These are phyloP conservation scores for Fraxinus albicans DNA, from an alignment of 305 asterid genomes.

Conservation along the genomic window DNA sequence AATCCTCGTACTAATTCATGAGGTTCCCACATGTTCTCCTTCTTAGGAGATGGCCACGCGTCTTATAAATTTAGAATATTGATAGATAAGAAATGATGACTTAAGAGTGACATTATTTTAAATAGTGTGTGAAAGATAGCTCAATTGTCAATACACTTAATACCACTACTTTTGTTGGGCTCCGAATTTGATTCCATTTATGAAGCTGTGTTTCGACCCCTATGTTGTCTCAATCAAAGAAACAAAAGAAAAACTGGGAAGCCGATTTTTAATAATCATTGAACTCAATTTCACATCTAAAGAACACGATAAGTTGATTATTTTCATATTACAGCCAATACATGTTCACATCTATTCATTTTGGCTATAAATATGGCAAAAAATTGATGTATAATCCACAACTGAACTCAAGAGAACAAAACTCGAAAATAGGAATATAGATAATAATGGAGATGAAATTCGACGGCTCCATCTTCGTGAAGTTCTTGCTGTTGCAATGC, in stretches of 20 bases:
- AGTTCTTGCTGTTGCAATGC: conserved; percentile 29
- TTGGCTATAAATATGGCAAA: conserved; percentile 22
- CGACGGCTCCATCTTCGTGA: background rate
- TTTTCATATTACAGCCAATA: background rate
- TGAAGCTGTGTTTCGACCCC: background rate
- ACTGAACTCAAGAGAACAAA: background rate
- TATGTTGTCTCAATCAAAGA: background rate
- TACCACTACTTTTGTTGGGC: background rate
- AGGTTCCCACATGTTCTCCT: background rate
- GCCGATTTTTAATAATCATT: background rate
- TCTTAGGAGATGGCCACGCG: background rate
- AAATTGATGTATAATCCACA: background rate
- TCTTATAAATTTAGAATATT: background rate
- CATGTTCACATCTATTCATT: background rate
- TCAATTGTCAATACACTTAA: background rate
- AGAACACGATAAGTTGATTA: background rate
- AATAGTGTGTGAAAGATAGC: background rate
- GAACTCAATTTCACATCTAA: background rate
- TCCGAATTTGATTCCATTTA: background rate
- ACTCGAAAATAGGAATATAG: background rate
- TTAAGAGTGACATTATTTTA: background rate
- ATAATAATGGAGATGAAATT: conserved; percentile 25
- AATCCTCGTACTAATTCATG: background rate
- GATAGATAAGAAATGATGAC: background rate
- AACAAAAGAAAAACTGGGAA: background rate